Evolutionary conservation across 2,329 filamentous ascomycete genomes (phyloP).

Genomic region (Colletotrichum caudatum): DNA sequence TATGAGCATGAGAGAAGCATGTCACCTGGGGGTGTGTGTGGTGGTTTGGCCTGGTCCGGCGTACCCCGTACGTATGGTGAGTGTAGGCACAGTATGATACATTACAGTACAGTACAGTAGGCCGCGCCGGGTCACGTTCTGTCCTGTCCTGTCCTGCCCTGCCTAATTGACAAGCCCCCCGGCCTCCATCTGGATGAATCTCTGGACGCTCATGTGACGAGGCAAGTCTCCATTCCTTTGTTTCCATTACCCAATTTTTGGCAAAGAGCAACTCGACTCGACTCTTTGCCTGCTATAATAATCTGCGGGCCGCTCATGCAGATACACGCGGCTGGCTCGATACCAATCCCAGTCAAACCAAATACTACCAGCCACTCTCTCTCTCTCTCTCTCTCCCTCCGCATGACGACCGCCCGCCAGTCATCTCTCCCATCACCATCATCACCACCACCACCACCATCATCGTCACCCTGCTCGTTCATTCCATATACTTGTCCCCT

Average conservation of each 20-base stretch:
- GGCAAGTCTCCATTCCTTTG: conserved; percentile 55
- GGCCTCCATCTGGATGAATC: conserved; percentile 40
- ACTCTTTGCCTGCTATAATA: conserved; percentile 40
- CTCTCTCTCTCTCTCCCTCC: background rate
- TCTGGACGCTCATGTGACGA: conserved; percentile 52
- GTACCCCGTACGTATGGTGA: background rate
- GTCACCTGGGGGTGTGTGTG: conserved; percentile 25
- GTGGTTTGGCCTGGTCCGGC: conserved; percentile 1
- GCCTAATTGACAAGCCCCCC: conserved; percentile 38
- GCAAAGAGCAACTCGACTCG: conserved; percentile 41
- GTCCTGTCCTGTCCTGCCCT: too few relatives aligned
- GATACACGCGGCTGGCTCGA: background rate
- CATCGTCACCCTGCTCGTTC: conserved; percentile 1
- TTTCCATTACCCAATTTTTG: conserved; percentile 64
- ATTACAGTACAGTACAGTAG: too few relatives aligned
- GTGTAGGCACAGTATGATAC: too few relatives aligned
- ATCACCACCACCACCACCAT: background rate
- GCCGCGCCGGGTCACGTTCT: conserved; percentile 29
- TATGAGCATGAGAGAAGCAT: conserved; percentile 30
- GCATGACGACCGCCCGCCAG: conserved; percentile 25
- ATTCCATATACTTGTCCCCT: background rate
- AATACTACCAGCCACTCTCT: conserved; percentile 20
- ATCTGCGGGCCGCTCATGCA: conserved; percentile 42
- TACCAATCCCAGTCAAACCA: conserved; percentile 17
- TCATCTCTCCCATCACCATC: background rate